Conservation (phyloP, 768 basidiomycete genomes). For the Pholiota molesta region DNA sequence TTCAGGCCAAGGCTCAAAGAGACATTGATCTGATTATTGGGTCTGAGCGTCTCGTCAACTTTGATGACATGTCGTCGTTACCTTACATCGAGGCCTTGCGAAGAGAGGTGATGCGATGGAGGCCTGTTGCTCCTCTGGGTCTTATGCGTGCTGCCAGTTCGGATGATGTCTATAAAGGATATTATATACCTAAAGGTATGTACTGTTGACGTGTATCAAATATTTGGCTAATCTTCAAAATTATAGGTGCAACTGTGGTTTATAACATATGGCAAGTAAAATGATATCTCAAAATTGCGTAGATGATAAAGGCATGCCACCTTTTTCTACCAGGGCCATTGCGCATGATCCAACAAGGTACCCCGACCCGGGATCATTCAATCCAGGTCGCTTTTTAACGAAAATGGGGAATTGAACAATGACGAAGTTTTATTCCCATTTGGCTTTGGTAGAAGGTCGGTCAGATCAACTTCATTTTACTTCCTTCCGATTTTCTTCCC, state of each 20-base stretch:
- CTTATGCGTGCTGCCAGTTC: neutral
- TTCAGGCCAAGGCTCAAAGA: neutral
- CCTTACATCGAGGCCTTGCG: neutral
- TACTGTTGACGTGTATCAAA: neutral
- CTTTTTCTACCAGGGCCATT: neutral
- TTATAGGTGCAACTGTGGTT: neutral
- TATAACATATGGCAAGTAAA: neutral
- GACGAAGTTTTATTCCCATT: neutral
- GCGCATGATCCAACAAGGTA: slow-evolving; percentile 1
- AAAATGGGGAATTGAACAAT: neutral
- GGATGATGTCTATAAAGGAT: slow-evolving; percentile 7
- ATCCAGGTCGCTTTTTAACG: neutral
- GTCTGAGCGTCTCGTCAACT: neutral
- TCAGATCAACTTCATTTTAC: neutral
- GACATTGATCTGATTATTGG: neutral
- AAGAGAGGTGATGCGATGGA: slow-evolving; percentile 6
- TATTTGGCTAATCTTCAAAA: neutral
- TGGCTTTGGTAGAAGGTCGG: slow-evolving; percentile 9
- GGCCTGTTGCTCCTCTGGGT: neutral
- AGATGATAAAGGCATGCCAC: neutral
- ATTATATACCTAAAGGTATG: slow-evolving; percentile 1
- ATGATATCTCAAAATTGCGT: no score
- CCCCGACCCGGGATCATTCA: neutral
- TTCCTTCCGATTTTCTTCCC: neutral
- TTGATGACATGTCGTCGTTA: neutral